These are phyloP conservation scores for Talaromyces sp. DNA, from an alignment of 2,329 filamentous ascomycete genomes.

Conservation along the genomic window DNA sequence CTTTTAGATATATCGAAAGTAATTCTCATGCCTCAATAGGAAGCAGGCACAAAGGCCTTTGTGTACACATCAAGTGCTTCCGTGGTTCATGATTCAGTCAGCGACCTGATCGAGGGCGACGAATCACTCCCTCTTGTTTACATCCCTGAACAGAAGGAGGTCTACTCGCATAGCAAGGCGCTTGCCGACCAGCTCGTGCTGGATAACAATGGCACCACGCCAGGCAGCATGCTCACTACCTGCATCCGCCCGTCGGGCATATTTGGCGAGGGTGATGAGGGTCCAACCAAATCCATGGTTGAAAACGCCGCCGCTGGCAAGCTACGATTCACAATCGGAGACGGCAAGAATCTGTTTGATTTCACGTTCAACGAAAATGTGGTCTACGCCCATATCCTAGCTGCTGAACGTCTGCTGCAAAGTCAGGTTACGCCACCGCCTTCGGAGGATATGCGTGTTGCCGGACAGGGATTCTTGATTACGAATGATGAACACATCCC, in stretches of 20 bases:
- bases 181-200: constrained; percentile 2
- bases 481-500: constrained; percentile 4
- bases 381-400: constrained; percentile 22
- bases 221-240: not conserved
- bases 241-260: constrained; percentile 3
- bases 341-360: constrained; percentile 25
- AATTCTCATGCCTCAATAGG: not conserved
- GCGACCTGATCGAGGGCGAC: constrained; percentile 15
- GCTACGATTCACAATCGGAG: constrained; percentile 17
- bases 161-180: constrained; percentile 4
- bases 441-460: not conserved
- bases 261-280: not conserved
- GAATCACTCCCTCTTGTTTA: constrained; percentile 13
- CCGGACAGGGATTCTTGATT: constrained; percentile 2
- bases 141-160: not conserved
- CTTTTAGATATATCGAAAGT: not conserved
- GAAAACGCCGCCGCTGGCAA: not conserved
- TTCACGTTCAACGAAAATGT: constrained; percentile 24
- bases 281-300: not conserved
- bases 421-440: constrained; percentile 8
- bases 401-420: constrained; percentile 22
- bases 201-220: not conserved
- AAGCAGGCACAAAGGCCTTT: constrained; percentile 11
- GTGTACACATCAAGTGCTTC: constrained; percentile 17
- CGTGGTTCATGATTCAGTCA: constrained; percentile 16